These are phyloP conservation scores for Leccinum subrobustum DNA, from an alignment of 1,284 basidiomycete genomes.

Conservation along the genomic window DNA sequence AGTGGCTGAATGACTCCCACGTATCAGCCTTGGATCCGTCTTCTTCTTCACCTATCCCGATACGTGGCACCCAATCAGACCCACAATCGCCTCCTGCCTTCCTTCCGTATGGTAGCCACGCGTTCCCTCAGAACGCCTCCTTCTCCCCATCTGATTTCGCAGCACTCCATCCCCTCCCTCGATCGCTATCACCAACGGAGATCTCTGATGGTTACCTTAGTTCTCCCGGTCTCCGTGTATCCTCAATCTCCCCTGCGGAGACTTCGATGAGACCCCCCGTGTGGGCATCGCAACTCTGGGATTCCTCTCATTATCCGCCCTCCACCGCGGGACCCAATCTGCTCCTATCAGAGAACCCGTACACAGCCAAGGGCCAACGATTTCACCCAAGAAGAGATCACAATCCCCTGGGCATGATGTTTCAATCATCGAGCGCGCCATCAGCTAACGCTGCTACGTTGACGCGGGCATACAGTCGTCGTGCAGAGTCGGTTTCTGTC, in stretches of 20 bases:
- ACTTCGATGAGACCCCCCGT: slow-evolving; percentile 49
- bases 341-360: slow-evolving; percentile 42
- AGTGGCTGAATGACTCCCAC: slow-evolving; percentile 62
- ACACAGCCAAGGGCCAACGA: slow-evolving; percentile 31
- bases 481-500: slow-evolving; percentile 61
- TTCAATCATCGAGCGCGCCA: slow-evolving; percentile 73
- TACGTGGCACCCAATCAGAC: slow-evolving; percentile 45
- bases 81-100: slow-evolving; percentile 42
- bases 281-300: slow-evolving; percentile 70
- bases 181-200: slow-evolving; percentile 55
- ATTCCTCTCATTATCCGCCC: slow-evolving; percentile 35
- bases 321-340: slow-evolving; percentile 40
- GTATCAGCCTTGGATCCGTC: slow-evolving; percentile 39
- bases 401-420: slow-evolving; percentile 59
- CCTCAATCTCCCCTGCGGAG: slow-evolving; percentile 58
- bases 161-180: slow-evolving; percentile 54
- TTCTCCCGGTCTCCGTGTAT: slow-evolving; percentile 38
- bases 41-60: slow-evolving; percentile 62
- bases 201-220: slow-evolving; percentile 44
- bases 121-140: slow-evolving; percentile 47
- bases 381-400: slow-evolving; percentile 40
- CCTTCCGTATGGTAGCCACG: slow-evolving; percentile 40
- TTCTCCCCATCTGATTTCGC: slow-evolving; percentile 61
- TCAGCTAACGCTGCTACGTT: slow-evolving; percentile 46
- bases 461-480: slow-evolving; percentile 57